Evolutionary conservation across 2,329 filamentous ascomycete species (phyloP).

Genomic region (Exophiala aquamarina): DNA sequence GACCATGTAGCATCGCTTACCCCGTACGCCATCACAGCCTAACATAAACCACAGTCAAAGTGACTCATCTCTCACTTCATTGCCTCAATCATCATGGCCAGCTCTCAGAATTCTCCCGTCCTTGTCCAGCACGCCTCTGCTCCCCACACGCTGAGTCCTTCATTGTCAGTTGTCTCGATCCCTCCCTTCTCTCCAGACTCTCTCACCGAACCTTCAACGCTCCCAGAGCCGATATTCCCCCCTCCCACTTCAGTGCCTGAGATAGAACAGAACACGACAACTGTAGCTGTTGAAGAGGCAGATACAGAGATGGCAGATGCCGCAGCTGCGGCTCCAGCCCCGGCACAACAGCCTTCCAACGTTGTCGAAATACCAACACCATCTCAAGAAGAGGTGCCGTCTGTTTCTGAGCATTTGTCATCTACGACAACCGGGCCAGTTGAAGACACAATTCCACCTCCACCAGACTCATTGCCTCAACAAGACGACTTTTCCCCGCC

Average conservation of each 20-base stretch:
- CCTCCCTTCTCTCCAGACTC: constrained; percentile 7
- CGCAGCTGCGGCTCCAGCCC: constrained; percentile 2
- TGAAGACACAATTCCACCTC: neutral
- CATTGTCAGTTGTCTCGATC: constrained; percentile 9
- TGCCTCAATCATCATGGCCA: constrained; percentile 18
- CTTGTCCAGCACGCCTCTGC: constrained; percentile 23
- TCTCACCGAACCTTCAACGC: too few relatives aligned
- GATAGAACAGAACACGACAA: neutral
- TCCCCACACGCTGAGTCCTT: constrained; percentile 18
- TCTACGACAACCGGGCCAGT: neutral
- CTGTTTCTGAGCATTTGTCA: constrained; percentile 7
- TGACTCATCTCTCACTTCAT: neutral
- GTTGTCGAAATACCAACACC: neutral
- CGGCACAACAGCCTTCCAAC: neutral
- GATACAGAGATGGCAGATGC: constrained; percentile 19
- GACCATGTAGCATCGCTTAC: too few relatives aligned
- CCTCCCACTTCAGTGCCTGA: neutral
- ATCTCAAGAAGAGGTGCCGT: neutral
- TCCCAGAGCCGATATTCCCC: constrained; percentile 1
- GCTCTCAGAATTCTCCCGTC: constrained; percentile 23
- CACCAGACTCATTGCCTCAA: neutral
- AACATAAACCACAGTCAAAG: too few relatives aligned
- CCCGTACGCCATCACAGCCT: neutral
- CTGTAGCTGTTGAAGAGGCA: constrained; percentile 2
- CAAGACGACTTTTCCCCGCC: constrained; percentile 7